These are phyloP conservation scores for Endoconidiophora laricicola DNA, from an alignment of 2,329 filamentous ascomycete species.

Conservation along the genomic window DNA sequence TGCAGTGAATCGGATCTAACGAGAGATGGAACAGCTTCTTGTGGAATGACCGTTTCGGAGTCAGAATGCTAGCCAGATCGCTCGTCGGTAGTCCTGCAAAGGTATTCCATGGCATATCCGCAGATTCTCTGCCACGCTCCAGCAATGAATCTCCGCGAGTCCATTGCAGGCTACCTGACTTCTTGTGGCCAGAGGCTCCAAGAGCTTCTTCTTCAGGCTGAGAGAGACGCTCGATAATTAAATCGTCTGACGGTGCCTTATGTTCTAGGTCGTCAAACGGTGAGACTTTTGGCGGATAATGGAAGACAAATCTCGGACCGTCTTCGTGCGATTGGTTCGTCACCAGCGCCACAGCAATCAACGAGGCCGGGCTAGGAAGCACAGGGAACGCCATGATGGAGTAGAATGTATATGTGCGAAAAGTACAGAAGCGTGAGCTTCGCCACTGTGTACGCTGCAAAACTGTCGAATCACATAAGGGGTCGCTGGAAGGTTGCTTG, in stretches of 20 bases:
- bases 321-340: constrained; percentile 53
- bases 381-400: constrained; percentile 30
- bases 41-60: constrained; percentile 58
- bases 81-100: constrained; percentile 59
- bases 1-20: constrained; percentile 61
- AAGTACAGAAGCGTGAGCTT: no score
- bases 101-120: constrained; percentile 51
- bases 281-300: constrained; percentile 53
- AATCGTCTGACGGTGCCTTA: constrained; percentile 32
- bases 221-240: constrained; percentile 30
- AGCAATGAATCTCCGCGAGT: constrained; percentile 24
- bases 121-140: constrained; percentile 31
- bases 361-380: constrained; percentile 36
- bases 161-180: constrained; percentile 17
- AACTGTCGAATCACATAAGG: background rate
- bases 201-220: constrained; percentile 20
- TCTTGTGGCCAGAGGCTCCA: constrained; percentile 15
- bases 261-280: constrained; percentile 22
- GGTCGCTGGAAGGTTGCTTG: background rate
- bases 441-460: no score
- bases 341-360: constrained; percentile 56
- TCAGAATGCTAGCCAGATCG: constrained; percentile 64
- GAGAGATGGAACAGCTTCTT: constrained; percentile 71
- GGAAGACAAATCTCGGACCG: constrained; percentile 69
- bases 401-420: no score